Evolutionary conservation across 208 protist species (phyloP).

Genomic region (Leishmania arabica): DNA sequence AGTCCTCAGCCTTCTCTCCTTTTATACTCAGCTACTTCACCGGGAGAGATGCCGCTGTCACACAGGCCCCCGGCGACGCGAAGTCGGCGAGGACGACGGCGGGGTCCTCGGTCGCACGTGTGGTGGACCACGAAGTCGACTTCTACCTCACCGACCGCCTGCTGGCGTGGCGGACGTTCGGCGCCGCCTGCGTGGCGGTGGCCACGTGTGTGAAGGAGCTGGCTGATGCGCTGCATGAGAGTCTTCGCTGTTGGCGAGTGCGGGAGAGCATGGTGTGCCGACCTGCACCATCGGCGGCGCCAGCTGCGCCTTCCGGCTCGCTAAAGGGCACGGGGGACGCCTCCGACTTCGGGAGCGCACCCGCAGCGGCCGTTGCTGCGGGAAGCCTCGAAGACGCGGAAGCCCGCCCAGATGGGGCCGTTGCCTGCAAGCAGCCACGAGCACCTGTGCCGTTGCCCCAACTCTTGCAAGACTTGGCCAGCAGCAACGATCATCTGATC

Average conservation of each 20-base stretch:
- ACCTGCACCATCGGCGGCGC: not conserved
- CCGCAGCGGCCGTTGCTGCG: not conserved
- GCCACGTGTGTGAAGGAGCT: constrained; percentile 69
- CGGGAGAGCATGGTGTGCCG: constrained; percentile 16
- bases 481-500: not conserved
- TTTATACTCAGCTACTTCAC: constrained; percentile 4
- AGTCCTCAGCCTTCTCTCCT: not conserved
- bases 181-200: constrained; percentile 62
- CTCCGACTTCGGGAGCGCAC: not conserved
- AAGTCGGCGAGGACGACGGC: constrained; percentile 1
- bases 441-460: constrained; percentile 17
- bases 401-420: not conserved
- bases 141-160: constrained; percentile 75
- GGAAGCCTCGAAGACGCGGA: not conserved
- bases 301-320: not conserved
- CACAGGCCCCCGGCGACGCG: not conserved
- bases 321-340: not conserved
- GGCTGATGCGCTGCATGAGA: constrained; percentile 39
- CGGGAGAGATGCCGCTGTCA: not conserved
- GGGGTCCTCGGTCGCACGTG: not conserved
- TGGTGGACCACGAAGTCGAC: constrained; percentile 32
- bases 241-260: constrained; percentile 32
- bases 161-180: constrained; percentile 77
- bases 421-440: not conserved
- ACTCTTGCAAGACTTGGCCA: constrained; percentile 7